Base-by-base conservation (phyloP, 2,329 filamentous ascomycete species). In the Neopestalotiopsis sp. region DNA sequence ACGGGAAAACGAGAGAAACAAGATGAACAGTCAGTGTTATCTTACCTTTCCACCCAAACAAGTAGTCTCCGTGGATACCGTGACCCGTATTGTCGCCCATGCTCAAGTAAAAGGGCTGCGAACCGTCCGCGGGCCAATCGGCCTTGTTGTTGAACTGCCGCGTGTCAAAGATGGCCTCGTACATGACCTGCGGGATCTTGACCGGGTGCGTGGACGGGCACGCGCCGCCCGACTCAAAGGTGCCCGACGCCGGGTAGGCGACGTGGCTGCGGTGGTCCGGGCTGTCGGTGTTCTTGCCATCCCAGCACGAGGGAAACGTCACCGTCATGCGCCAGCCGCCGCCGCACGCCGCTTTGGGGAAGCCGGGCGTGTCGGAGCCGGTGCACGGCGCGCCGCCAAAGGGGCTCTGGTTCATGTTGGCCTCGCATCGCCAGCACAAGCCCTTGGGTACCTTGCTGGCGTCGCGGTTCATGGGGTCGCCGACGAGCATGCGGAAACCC, bases 111-210 rank as follows among this genome's bases (percentile, higher is more conserved):
- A 77, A 78, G 2, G 76, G 76, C 65, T 78, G 76, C 38, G 76
- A 77, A 42, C 76, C 76, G 61, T 77, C 76, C 45, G 74, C 71
- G 7, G 76, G 76, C 76, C 76, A 77, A 3, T 77, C n/a, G 13
- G 69, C 66, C 65, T 69, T 66, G 67, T 76, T 72, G 42, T 77
- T 77, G 66, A 77, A 77, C 4, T 70, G 69, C 40, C 70, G 70
- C 9, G 76, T 77, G 66, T 82, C 77, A 82, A 85, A 91, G 75
- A 88, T 85, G 67, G 88, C 85, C 77, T 90, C 89, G 73, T 83
- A 88, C 81, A 91, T 90, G 68, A 91, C 82, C 20, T 88, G 89
- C 14, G 88, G 82, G 3, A 89, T 79, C 71, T 86, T 87, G 1
- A 85, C 82, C 1, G 87, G 88, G 73, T 88, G 86, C 2, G 79